phyloP scores from a whole-genome alignment of 345 rosid genomes.

The Cochlearia excelsa region DNA sequence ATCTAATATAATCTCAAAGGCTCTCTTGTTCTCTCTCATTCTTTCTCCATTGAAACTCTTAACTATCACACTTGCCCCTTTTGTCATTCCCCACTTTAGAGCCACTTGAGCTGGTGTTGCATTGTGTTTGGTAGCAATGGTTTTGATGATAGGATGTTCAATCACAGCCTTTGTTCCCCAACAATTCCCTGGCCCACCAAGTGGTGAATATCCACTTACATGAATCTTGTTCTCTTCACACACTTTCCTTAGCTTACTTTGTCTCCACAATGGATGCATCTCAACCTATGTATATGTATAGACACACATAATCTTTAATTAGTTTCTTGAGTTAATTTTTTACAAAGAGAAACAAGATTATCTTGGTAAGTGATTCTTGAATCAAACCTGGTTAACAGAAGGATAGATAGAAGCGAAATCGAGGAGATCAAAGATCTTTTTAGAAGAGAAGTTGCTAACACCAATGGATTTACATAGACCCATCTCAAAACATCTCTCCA shows the following conservation, averaged over 20 bases:
- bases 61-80: slow-evolving; percentile 71
- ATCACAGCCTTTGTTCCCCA: slow-evolving; percentile 85
- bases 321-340: neutral
- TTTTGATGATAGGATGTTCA: slow-evolving; percentile 50
- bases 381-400: slow-evolving; percentile 60
- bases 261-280: slow-evolving; percentile 96
- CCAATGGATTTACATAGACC: slow-evolving; percentile 73
- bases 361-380: slow-evolving; percentile 1
- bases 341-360: slow-evolving; percentile 14
- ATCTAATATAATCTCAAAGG: slow-evolving; percentile 51
- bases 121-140: slow-evolving; percentile 64
- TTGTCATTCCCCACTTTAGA: slow-evolving; percentile 76
- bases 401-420: slow-evolving; percentile 68
- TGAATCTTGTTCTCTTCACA: slow-evolving; percentile 63
- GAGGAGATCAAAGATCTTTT: slow-evolving; percentile 48
- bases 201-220: slow-evolving; percentile 82
- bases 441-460: slow-evolving; percentile 84
- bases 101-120: slow-evolving; percentile 92
- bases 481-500: slow-evolving; percentile 76
- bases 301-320: slow-evolving; percentile 2
- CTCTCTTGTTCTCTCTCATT: slow-evolving; percentile 61
- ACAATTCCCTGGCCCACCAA: slow-evolving; percentile 72
- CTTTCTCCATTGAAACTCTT: slow-evolving; percentile 72
- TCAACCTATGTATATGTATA: slow-evolving; percentile 52
- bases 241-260: slow-evolving; percentile 57